Conservation (phyloP, 176 grass and related monocot genomes). For the Eragrostis nindensis region DNA sequence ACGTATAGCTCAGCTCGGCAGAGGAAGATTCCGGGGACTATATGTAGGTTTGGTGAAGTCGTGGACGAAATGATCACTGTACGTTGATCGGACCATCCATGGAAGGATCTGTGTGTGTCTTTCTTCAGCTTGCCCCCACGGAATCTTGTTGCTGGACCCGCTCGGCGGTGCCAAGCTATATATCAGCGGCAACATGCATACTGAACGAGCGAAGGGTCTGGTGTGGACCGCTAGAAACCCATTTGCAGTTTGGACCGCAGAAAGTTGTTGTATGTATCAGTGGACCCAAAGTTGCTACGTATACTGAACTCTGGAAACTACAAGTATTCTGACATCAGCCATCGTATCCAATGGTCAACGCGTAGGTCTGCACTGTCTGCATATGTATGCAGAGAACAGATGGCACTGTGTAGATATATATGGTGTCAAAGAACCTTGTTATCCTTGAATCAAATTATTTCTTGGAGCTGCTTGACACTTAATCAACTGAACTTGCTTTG, state of each 20-base stretch:
- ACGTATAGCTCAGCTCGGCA: neutral
- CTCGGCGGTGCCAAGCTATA: neutral
- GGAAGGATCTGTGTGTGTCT: conserved; percentile 18
- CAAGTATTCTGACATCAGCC: neutral
- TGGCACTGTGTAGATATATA: too few relatives aligned
- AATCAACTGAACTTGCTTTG: neutral
- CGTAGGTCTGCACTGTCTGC: neutral
- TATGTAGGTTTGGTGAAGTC: neutral
- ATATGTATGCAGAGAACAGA: too few relatives aligned
- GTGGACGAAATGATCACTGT: conserved; percentile 2
- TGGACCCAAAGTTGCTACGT: neutral
- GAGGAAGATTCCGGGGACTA: neutral
- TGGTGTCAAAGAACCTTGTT: neutral
- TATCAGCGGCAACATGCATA: neutral
- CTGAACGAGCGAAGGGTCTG: too few relatives aligned
- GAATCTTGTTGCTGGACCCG: conserved; percentile 17
- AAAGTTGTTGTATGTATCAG: neutral
- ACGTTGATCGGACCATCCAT: neutral
- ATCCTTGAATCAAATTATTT: neutral
- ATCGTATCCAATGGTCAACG: neutral
- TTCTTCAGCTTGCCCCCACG: conserved; percentile 22
- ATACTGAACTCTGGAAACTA: neutral
- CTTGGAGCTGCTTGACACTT: neutral
- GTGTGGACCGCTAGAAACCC: too few relatives aligned
- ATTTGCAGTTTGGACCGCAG: too few relatives aligned